phyloP scores from a whole-genome alignment of 345 rosid genomes.

The Reutealis trisperma region DNA sequence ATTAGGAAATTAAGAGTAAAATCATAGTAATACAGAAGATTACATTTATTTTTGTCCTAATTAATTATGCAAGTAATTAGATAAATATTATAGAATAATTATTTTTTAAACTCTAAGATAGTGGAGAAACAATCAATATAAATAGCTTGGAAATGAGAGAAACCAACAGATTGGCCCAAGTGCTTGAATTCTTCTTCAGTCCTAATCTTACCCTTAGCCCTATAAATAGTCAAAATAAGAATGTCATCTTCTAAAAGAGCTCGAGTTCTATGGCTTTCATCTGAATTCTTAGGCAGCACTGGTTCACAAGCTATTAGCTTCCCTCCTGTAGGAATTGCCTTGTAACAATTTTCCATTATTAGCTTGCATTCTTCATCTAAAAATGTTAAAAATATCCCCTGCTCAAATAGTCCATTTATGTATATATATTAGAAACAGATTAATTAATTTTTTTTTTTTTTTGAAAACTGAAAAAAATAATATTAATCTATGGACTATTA shows the following conservation, averaged over 20 bases:
- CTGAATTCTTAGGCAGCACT: conserved; percentile 63
- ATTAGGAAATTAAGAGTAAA: too few species aligned
- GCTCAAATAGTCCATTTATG: conserved; percentile 15
- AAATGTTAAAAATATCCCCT: conserved; percentile 87
- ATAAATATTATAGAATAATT: background rate
- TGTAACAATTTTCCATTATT: conserved; percentile 80
- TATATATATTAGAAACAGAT: too few species aligned
- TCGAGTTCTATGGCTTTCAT: conserved; percentile 70
- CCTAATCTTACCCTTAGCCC: conserved; percentile 78
- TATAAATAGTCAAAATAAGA: conserved; percentile 76
- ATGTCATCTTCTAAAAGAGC: conserved; percentile 83
- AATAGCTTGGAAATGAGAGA: conserved; percentile 50
- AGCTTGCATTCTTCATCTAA: conserved; percentile 75
- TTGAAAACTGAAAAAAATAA: background rate
- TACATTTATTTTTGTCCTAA: background rate
- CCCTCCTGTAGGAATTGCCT: conserved; percentile 73
- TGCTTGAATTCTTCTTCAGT: conserved; percentile 67
- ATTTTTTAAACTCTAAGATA: conserved; percentile 78
- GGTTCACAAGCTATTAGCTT: conserved; percentile 87
- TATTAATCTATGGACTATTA: too few species aligned
- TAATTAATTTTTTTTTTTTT: too few species aligned
- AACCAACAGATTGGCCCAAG: conserved; percentile 67
- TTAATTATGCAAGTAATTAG: background rate
- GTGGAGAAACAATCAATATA: conserved; percentile 64
- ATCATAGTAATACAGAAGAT: background rate